These are phyloP conservation scores for Colletotrichum chlorophyti DNA, from an alignment of 2,329 filamentous ascomycete species.

Conservation along the genomic window DNA sequence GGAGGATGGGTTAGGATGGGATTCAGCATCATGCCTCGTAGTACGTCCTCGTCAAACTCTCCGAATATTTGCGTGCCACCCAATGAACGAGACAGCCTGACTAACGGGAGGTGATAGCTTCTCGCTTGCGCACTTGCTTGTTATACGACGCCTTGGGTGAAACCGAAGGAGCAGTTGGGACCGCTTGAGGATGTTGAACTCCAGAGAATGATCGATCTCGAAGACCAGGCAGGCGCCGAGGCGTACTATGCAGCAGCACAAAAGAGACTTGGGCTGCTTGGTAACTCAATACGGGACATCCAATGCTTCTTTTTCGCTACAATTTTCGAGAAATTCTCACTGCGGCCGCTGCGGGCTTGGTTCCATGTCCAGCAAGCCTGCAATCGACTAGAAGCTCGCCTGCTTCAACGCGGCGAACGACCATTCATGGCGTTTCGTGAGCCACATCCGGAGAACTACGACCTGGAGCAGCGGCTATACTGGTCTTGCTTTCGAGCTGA, in stretches of 20 bases:
- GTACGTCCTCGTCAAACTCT: conserved; percentile 11
- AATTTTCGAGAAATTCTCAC: conserved; percentile 32
- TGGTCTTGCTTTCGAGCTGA: conserved; percentile 34
- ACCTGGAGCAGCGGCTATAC: conserved; percentile 27
- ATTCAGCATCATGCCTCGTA: conserved; percentile 32
- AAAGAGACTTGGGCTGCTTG: conserved; percentile 32
- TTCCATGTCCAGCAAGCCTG: conserved; percentile 33
- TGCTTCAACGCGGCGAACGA: conserved; percentile 7
- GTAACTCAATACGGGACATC: conserved; percentile 32
- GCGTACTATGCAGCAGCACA: conserved; percentile 33
- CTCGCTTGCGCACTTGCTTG: conserved; percentile 23
- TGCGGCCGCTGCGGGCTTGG: conserved; percentile 32
- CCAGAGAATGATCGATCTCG: background rate
- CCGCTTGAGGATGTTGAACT: background rate
- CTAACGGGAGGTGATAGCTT: background rate
- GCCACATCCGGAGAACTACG: no score
- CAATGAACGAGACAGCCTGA: no score
- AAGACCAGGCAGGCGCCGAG: conserved; percentile 22
- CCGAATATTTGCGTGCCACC: no score
- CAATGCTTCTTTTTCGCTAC: conserved; percentile 34
- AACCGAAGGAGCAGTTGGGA: background rate
- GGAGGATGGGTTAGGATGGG: conserved; percentile 31
- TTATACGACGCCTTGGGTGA: conserved; percentile 6
- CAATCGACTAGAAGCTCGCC: conserved; percentile 13
- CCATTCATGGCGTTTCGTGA: background rate